Conservation (phyloP, 306 rosid genomes). For the Cicer arietinum region DNA sequence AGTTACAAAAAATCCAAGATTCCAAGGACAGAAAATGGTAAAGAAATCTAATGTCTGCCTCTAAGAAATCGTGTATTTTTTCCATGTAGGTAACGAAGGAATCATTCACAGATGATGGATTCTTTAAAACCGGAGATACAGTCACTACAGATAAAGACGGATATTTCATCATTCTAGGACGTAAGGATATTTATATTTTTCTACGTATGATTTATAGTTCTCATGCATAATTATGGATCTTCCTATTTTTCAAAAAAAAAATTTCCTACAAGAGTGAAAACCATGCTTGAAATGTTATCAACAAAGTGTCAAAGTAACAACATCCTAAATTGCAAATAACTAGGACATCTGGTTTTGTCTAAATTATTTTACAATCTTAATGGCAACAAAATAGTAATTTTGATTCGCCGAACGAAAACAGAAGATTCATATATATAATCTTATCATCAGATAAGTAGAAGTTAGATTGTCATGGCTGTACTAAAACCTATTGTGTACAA, state of each 20-base stretch:
- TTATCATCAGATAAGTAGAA: neutral
- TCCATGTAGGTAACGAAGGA: constrained; percentile 68
- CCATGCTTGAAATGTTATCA: neutral
- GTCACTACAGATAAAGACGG: constrained; percentile 82
- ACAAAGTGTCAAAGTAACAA: constrained; percentile 7
- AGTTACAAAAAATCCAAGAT: neutral
- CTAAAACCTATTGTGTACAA: neutral
- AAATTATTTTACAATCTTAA: neutral
- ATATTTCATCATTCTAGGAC: constrained; percentile 84
- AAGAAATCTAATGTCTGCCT: neutral
- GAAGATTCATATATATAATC: neutral
- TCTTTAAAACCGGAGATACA: constrained; percentile 92
- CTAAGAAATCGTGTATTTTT: constrained; percentile 35
- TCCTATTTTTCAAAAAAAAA: constrained; percentile 24
- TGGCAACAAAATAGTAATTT: constrained; percentile 7
- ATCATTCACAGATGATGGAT: constrained; percentile 79
- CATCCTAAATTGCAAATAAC: constrained; percentile 4
- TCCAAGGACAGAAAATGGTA: neutral
- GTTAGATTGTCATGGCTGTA: constrained; percentile 27
- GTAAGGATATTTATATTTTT: constrained; percentile 63
- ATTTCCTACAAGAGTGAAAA: constrained; percentile 2
- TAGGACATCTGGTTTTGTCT: constrained; percentile 15
- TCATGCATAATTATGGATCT: constrained; percentile 24
- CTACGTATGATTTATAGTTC: constrained; percentile 4
- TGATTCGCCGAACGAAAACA: constrained; percentile 6